These are phyloP conservation scores for Acer negundo DNA, from an alignment of 345 rosid species.

Conservation along the genomic window DNA sequence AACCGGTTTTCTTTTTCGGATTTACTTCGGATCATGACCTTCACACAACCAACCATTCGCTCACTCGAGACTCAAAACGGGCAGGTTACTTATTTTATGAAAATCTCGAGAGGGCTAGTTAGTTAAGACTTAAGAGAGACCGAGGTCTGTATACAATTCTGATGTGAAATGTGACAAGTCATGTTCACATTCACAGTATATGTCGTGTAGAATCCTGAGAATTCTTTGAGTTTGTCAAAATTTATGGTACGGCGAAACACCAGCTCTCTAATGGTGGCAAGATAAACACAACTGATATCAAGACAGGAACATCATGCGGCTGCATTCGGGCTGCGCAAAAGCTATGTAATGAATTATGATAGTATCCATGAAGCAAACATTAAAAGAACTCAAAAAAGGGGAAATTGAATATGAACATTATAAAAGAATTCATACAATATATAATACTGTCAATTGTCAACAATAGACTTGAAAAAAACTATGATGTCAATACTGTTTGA, in stretches of 20 bases:
- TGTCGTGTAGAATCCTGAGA: background rate
- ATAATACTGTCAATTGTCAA: background rate
- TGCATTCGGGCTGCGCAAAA: background rate
- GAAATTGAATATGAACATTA: background rate
- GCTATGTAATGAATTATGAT: no score
- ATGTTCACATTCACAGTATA: background rate
- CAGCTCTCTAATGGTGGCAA: background rate
- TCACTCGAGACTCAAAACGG: no score
- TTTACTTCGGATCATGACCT: background rate
- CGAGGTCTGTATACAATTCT: background rate
- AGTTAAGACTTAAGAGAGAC: no score
- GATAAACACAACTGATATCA: no score
- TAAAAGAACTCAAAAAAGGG: slow-evolving; percentile 3
- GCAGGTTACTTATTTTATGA: no score
- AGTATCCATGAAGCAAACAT: background rate
- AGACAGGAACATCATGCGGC: background rate
- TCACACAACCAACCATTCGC: no score
- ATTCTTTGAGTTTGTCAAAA: background rate
- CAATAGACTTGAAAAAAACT: background rate
- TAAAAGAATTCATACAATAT: slow-evolving; percentile 5
- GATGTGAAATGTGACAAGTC: background rate
- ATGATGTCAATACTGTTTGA: slow-evolving; percentile 7
- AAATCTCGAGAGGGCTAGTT: no score
- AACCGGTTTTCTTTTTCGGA: background rate
- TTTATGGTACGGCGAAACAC: background rate